Percentiles rank a stretch among this genome's conserved stretches.
Evolutionary conservation across 331 rosid genomes (phyloP).

Genomic region (Saraca asoca): DNA sequence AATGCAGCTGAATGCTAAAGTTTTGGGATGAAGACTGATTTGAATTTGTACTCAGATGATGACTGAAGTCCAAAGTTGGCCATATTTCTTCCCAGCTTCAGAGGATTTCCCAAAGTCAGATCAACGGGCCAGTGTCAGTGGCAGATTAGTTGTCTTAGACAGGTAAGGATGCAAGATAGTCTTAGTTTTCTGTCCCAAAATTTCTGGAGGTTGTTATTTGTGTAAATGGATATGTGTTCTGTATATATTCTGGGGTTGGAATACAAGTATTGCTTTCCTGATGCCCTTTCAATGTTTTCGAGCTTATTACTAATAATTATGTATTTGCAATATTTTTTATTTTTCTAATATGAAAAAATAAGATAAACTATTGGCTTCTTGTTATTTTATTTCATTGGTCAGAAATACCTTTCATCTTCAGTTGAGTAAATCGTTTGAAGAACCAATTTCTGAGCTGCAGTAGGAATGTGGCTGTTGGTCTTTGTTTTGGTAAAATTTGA

Average conservation of each 20-base stretch:
- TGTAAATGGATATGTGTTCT: slow-evolving; percentile 5
- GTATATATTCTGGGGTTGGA: not conserved
- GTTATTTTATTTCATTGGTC: not conserved
- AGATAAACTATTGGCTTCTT: not conserved
- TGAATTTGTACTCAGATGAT: slow-evolving; percentile 55
- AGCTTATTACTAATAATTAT: slow-evolving; percentile 14
- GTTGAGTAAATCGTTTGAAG: slow-evolving; percentile 11
- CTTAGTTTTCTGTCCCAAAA: slow-evolving; percentile 10
- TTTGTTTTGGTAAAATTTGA: slow-evolving; percentile 6
- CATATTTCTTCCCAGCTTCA: slow-evolving; percentile 74
- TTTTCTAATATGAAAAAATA: not conserved
- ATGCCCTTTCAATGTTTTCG: not conserved
- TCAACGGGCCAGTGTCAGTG: slow-evolving; percentile 69
- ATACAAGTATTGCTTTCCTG: not conserved
- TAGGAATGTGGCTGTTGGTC: slow-evolving; percentile 34
- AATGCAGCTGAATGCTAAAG: slow-evolving; percentile 27
- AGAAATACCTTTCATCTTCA: not conserved
- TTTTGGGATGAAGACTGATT: slow-evolving; percentile 32
- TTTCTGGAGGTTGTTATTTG: slow-evolving; percentile 11
- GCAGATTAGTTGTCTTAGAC: slow-evolving; percentile 68
- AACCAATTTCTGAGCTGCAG: slow-evolving; percentile 26
- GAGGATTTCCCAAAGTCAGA: slow-evolving; percentile 61
- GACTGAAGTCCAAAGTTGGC: slow-evolving; percentile 78
- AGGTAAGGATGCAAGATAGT: slow-evolving; percentile 44
- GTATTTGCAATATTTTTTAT: not conserved